Evolutionary conservation across 169 alveolate genomes (phyloP).

Genomic region (Eimeria praecox): DNA sequence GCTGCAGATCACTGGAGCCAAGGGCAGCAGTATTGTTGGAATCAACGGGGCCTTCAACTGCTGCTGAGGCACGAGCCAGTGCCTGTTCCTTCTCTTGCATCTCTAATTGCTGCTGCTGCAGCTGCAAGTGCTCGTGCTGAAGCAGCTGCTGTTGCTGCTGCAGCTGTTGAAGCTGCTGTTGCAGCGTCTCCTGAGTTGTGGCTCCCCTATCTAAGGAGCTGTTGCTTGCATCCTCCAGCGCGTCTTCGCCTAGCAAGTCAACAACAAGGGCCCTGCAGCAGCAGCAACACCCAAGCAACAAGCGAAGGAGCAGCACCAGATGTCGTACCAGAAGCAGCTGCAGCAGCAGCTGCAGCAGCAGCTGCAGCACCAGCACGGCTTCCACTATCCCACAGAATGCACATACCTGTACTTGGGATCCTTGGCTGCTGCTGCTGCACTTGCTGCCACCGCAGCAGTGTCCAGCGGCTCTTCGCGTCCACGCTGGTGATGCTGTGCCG

Average conservation of each 20-base stretch:
- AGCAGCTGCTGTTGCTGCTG: slow-evolving; percentile 70
- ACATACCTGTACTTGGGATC: slow-evolving; percentile 67
- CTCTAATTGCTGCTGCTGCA: slow-evolving; percentile 74
- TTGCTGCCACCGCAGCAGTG: not conserved
- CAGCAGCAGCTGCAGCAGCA: slow-evolving; percentile 12
- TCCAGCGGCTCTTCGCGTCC: slow-evolving; percentile 1
- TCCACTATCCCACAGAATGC: not conserved
- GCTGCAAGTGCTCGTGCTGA: slow-evolving; percentile 67
- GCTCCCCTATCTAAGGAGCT: slow-evolving; percentile 53
- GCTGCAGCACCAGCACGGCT: not conserved
- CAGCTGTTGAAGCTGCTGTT: slow-evolving; percentile 73
- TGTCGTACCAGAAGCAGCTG: slow-evolving; percentile 3
- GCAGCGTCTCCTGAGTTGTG: slow-evolving; percentile 53
- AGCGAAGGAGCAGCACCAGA: not conserved
- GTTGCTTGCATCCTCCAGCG: slow-evolving; percentile 73
- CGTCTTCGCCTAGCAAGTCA: slow-evolving; percentile 67
- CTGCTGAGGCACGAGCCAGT: slow-evolving; percentile 49
- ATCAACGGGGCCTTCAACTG: slow-evolving; percentile 5
- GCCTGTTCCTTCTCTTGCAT: slow-evolving; percentile 63
- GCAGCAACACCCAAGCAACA: not conserved
- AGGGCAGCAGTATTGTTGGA: not conserved
- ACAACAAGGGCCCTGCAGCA: slow-evolving; percentile 68
- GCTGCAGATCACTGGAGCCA: not conserved
- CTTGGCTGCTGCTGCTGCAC: slow-evolving; percentile 59
- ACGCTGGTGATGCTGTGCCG: slow-evolving; percentile 28